These are phyloP conservation scores for Juglanconis oblonga DNA, from an alignment of 2,329 filamentous ascomycete species.

Conservation along the genomic window DNA sequence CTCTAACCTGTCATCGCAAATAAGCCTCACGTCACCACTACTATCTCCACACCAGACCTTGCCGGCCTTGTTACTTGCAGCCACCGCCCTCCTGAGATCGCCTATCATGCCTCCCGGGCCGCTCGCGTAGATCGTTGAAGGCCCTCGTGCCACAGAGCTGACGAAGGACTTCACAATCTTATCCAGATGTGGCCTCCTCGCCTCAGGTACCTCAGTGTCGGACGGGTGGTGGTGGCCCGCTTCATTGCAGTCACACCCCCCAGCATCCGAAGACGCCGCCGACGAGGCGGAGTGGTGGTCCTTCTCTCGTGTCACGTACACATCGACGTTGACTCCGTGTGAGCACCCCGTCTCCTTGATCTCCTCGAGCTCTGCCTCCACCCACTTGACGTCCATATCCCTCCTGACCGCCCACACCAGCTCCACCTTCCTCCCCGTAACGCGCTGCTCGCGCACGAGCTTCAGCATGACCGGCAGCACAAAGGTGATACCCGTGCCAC, in stretches of 20 bases:
- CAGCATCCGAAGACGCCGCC: slow-evolving; percentile 19
- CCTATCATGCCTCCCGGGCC: slow-evolving; percentile 59
- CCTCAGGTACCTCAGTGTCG: slow-evolving; percentile 19
- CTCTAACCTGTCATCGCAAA: slow-evolving; percentile 60
- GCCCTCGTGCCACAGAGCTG: slow-evolving; percentile 40
- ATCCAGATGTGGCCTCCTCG: slow-evolving; percentile 43
- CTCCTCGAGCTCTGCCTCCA: slow-evolving; percentile 51
- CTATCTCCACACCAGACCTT: slow-evolving; percentile 58
- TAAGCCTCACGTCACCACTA: slow-evolving; percentile 51
- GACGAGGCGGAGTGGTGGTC: slow-evolving; percentile 24
- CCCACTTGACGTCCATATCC: slow-evolving; percentile 54
- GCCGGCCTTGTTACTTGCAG: slow-evolving; percentile 46
- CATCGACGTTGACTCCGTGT: slow-evolving; percentile 47
- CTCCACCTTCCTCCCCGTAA: slow-evolving; percentile 46
- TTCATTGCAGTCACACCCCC: slow-evolving; percentile 22
- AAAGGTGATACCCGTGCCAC: slow-evolving; percentile 58
- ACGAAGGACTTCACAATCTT: slow-evolving; percentile 48
- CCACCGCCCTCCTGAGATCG: slow-evolving; percentile 54
- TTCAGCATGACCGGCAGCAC: slow-evolving; percentile 49
- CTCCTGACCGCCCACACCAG: slow-evolving; percentile 65
- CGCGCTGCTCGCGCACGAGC: slow-evolving; percentile 27
- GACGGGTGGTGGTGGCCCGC: slow-evolving; percentile 21
- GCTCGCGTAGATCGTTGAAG: slow-evolving; percentile 57
- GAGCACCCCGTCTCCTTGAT: slow-evolving; percentile 37
- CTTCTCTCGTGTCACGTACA: slow-evolving; percentile 58